phyloP scores from a whole-genome alignment of 768 basidiomycete genomes.

The Bullera alba region DNA sequence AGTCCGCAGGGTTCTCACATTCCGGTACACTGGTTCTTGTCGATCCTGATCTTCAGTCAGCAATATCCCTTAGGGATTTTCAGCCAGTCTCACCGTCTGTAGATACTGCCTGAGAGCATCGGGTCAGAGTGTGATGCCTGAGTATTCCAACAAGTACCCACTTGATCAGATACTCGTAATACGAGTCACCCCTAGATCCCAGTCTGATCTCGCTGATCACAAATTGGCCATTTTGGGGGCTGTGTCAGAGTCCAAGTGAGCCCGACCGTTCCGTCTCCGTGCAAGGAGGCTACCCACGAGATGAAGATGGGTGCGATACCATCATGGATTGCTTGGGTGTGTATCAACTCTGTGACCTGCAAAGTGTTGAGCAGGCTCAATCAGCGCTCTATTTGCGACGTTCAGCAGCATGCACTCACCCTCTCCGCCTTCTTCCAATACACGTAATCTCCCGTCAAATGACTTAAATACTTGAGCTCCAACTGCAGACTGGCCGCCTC shows the following conservation, averaged over 20 bases:
- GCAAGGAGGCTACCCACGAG: conserved; percentile 56
- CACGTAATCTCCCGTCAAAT: conserved; percentile 64
- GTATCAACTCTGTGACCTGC: conserved; percentile 66
- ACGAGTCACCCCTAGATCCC: conserved; percentile 87
- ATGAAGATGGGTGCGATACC: conserved; percentile 81
- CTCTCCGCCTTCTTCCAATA: conserved; percentile 79
- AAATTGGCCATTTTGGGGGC: conserved; percentile 54
- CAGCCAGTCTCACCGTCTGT: conserved; percentile 58
- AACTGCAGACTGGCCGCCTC: conserved; percentile 85
- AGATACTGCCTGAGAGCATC: conserved; percentile 62
- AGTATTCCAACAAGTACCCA: too few relatives aligned
- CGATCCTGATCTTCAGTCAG: conserved; percentile 47
- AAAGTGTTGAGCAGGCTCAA: neutral
- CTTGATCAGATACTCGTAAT: conserved; percentile 78
- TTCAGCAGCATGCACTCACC: conserved; percentile 38
- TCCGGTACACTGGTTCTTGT: conserved; percentile 67
- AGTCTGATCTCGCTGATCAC: conserved; percentile 70
- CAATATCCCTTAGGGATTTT: too few relatives aligned
- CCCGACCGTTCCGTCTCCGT: neutral
- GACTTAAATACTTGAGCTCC: conserved; percentile 79
- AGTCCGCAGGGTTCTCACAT: conserved; percentile 50
- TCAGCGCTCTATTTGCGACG: neutral
- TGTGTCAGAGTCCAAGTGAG: conserved; percentile 25
- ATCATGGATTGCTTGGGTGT: conserved; percentile 56
- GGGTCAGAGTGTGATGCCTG: too few relatives aligned